Evolutionary conservation across 371 early-diverging fungal species (phyloP), one percentile per base, ranked within the genome.

Genomic region (Mucor circinelloides): DNA sequence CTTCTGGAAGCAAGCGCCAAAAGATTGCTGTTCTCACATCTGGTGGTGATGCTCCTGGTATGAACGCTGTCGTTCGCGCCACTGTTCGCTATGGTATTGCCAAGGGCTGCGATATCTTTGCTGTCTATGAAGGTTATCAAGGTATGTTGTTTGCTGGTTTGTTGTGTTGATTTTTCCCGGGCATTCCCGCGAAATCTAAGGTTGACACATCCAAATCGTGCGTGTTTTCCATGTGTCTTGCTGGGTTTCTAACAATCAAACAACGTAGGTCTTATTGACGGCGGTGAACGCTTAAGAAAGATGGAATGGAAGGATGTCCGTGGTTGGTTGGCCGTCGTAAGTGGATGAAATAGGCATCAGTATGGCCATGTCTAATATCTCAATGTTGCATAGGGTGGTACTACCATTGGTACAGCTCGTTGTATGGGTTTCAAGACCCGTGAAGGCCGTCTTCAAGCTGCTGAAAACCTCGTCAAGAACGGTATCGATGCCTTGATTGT

Each of bases 1-100:
- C 71, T 28, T 31, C 64, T n/a, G 23, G 31, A n/a, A 55, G 66
- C 32, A 66, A 71, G 17, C 68, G 70, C n/a, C 80, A 82, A 59
- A 85, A 85, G 48, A 92, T 99, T 73, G 99, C 91, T 44, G 87
- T 99, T 21, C 73, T 99, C 58, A 99, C 99, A 19, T 94, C 95
- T 60, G 99, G 99, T 46, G 99, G 99, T 54, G 99, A 99, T 84
- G 91, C 97, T 6, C 97, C 95, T 13, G 99, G 99, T 54, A 99
- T 99, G 99, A 99, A 99, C 74, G 93, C 98, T 23, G 94, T 94
- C 31, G 98, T 99, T 21, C 89, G 99, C 36, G 91, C 95, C 13
- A 92, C 97, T 34, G 95, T 98, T n/a, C 89, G 99, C 50, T 91
- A 95, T 60, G 92, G 96, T 34, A 88, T 96, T 63, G 83, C 90